These are phyloP conservation scores for Pythium rishiriense DNA, from an alignment of 352 stramenopile genomes.

Conservation along the genomic window DNA sequence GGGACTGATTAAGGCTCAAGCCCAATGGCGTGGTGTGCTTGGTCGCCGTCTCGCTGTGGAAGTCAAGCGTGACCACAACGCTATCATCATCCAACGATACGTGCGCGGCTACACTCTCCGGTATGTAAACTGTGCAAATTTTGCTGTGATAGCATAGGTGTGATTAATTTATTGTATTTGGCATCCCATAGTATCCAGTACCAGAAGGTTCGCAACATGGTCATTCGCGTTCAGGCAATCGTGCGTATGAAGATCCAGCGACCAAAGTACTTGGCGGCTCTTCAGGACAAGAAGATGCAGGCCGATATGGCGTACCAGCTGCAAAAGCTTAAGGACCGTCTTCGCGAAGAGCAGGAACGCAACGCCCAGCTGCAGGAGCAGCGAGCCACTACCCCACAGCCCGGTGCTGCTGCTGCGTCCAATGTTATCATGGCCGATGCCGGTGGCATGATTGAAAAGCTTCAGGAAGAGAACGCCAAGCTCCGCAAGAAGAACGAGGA, in stretches of 20 bases:
- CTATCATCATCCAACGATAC: constrained; percentile 84
- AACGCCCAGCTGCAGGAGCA: constrained; percentile 65
- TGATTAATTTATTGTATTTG: not conserved
- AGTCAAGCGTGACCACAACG: constrained; percentile 82
- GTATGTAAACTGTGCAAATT: constrained; percentile 14
- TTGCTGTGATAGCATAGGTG: not conserved
- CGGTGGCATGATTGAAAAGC: constrained; percentile 81
- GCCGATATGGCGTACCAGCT: constrained; percentile 86
- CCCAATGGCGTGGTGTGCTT: constrained; percentile 69
- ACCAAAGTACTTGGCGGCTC: constrained; percentile 74
- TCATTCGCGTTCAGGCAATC: constrained; percentile 77
- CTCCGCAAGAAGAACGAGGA: constrained; percentile 77
- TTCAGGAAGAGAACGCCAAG: constrained; percentile 79
- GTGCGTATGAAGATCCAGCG: constrained; percentile 86
- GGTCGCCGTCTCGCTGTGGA: constrained; percentile 63
- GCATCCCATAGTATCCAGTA: constrained; percentile 40
- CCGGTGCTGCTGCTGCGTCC: constrained; percentile 40
- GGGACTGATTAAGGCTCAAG: constrained; percentile 60
- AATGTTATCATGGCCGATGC: constrained; percentile 78
- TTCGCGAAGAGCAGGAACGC: constrained; percentile 79
- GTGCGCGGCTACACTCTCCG: constrained; percentile 69
- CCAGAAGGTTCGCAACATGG: constrained; percentile 61
- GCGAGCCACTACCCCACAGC: constrained; percentile 33
- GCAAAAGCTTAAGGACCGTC: constrained; percentile 68
- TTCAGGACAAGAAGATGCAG: constrained; percentile 79